phyloP scores from a whole-genome alignment of 306 rosid species.

The Benincasa hispida region DNA sequence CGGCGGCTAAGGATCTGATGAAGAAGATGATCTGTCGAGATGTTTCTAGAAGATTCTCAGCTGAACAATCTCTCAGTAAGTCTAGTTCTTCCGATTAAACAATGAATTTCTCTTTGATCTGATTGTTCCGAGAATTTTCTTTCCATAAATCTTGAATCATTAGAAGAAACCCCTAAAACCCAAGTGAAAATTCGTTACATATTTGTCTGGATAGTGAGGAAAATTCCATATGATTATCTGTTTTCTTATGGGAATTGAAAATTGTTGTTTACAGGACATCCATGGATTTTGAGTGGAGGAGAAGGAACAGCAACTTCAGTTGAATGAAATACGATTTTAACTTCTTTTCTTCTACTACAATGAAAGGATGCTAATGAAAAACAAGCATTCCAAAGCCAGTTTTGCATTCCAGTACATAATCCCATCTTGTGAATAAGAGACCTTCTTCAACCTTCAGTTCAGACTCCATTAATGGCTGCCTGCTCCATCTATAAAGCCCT shows the following conservation, averaged over 20 bases:
- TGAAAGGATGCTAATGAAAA: neutral
- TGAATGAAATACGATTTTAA: neutral
- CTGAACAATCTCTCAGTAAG: conserved; percentile 65
- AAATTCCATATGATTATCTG: neutral
- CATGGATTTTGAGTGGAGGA: conserved; percentile 69
- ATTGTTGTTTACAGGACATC: conserved; percentile 40
- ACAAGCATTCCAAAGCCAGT: neutral
- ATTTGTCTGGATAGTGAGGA: neutral
- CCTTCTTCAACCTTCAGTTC: neutral
- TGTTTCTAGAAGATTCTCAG: conserved; percentile 38
- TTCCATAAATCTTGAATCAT: neutral
- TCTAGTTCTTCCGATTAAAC: no score
- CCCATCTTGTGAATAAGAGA: neutral
- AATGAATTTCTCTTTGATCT: neutral
- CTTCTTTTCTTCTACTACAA: no score
- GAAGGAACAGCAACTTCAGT: conserved; percentile 5
- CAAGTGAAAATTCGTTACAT: neutral
- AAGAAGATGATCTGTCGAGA: conserved; percentile 73
- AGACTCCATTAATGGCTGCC: neutral
- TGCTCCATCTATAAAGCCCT: neutral
- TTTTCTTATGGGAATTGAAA: neutral
- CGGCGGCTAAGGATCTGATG: conserved; percentile 56
- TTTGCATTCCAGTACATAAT: conserved; percentile 8
- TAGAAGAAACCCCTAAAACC: neutral
- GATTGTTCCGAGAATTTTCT: no score